These are phyloP conservation scores for Coemansia sp. DNA, from an alignment of 192 early-diverging fungal species.

Conservation along the genomic window DNA sequence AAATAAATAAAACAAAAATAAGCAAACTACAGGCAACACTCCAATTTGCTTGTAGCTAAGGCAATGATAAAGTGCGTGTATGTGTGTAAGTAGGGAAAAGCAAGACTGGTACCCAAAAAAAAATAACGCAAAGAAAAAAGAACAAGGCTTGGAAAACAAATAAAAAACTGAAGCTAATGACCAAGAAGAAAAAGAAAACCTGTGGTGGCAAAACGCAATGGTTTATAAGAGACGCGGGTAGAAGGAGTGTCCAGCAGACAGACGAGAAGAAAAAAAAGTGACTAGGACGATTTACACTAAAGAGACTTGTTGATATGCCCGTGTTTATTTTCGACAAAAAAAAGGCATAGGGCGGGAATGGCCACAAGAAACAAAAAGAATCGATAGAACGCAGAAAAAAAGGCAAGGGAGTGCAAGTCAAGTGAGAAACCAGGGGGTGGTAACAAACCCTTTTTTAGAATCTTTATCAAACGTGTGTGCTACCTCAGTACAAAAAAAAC, in stretches of 20 bases:
- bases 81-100: neutral
- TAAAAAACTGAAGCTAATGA: neutral
- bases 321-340: conserved; percentile 3
- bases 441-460: too few relatives aligned
- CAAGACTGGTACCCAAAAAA: neutral
- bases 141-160: neutral
- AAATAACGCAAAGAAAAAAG: neutral
- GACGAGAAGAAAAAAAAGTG: conserved; percentile 1
- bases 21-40: too few relatives aligned
- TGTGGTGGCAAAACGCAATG: neutral
- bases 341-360: too few relatives aligned
- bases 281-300: conserved; percentile 11
- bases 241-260: neutral
- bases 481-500: too few relatives aligned
- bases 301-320: conserved; percentile 1
- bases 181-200: neutral
- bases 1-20: too few relatives aligned
- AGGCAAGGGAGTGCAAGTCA: too few relatives aligned
- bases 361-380: too few relatives aligned
- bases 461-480: too few relatives aligned
- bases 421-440: too few relatives aligned
- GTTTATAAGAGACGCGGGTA: neutral
- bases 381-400: too few relatives aligned
- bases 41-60: too few relatives aligned
- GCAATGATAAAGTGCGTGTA: too few relatives aligned